Conservation (phyloP, 2,329 filamentous ascomycete genomes). For the Aspergillus felis region DNA sequence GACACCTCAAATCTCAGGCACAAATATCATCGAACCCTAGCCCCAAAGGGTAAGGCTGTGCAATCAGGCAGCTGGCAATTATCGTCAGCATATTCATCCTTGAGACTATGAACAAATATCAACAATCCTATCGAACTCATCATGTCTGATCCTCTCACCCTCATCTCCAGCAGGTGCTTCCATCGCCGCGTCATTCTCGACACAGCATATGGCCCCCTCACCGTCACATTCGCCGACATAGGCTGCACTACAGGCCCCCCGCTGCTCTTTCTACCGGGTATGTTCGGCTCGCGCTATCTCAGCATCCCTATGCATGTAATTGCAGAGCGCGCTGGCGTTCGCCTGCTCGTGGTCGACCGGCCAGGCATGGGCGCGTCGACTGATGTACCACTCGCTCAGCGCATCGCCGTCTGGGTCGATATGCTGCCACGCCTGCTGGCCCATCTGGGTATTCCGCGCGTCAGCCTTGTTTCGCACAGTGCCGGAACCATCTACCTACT, state of each 20-base stretch:
- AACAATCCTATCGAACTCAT: neutral
- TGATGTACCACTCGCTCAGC: slow-evolving; percentile 30
- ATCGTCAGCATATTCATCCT: neutral
- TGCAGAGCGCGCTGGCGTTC: slow-evolving; percentile 20
- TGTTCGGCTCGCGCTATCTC: slow-evolving; percentile 25
- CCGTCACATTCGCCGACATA: slow-evolving; percentile 20
- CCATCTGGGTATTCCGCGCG: slow-evolving; percentile 25
- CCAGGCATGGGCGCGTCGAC: slow-evolving; percentile 39
- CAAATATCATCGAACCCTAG: too few relatives aligned
- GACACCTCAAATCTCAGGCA: too few relatives aligned
- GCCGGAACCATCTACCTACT: slow-evolving; percentile 43
- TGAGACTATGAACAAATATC: neutral
- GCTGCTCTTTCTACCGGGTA: slow-evolving; percentile 23
- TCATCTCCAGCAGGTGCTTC: slow-evolving; percentile 17
- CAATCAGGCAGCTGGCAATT: too few relatives aligned
- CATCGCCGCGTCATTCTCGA: slow-evolving; percentile 19
- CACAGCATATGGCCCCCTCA: slow-evolving; percentile 14
- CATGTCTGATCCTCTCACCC: neutral
- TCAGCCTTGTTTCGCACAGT: slow-evolving; percentile 40
- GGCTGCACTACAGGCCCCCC: slow-evolving; percentile 10
- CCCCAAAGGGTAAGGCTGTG: too few relatives aligned
- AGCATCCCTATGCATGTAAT: slow-evolving; percentile 19
- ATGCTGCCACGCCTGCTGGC: slow-evolving; percentile 37
- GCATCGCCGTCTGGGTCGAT: slow-evolving; percentile 41
- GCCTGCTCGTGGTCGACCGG: slow-evolving; percentile 23